Conservation (phyloP, 1,284 basidiomycete genomes). For the Gymnopus androsaceus region DNA sequence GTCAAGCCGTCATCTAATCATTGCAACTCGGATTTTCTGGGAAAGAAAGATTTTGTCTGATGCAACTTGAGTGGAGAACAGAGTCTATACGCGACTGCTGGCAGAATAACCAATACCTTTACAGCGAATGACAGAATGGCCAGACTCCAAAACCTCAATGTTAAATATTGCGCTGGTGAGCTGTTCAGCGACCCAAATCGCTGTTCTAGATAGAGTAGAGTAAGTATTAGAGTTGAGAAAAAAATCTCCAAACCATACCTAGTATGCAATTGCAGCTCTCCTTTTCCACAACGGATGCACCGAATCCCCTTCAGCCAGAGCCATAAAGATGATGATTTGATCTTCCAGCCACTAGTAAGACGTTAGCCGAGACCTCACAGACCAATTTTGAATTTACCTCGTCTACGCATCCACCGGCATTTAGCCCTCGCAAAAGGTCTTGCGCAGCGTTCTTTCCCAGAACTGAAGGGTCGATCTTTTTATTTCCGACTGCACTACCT, state of each 20-base stretch:
- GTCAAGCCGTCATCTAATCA: no score
- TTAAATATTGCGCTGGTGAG: constrained; percentile 65
- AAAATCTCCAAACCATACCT: constrained; percentile 39
- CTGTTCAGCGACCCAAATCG: constrained; percentile 69
- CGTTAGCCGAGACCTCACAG: background rate
- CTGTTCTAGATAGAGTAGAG: constrained; percentile 48
- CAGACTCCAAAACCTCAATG: constrained; percentile 36
- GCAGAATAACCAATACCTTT: constrained; percentile 52
- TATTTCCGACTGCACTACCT: constrained; percentile 62
- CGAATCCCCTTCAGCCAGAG: constrained; percentile 64
- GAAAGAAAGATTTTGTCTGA: no score
- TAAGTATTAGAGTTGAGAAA: background rate
- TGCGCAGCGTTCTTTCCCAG: constrained; percentile 62
- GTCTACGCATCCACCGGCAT: constrained; percentile 67
- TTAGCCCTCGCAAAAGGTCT: constrained; percentile 54
- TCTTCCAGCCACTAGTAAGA: constrained; percentile 53
- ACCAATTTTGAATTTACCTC: constrained; percentile 42
- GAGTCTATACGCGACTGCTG: no score
- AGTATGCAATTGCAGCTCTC: constrained; percentile 66
- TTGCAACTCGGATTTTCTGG: no score
- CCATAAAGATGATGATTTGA: constrained; percentile 75
- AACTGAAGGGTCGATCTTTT: constrained; percentile 41
- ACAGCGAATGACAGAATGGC: constrained; percentile 48
- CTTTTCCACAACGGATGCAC: constrained; percentile 50
- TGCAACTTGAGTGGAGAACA: no score